Percentiles rank a stretch among this genome's conserved stretches.
Conservation (phyloP, 345 rosid genomes). For the Lepidium didymum region DNA sequence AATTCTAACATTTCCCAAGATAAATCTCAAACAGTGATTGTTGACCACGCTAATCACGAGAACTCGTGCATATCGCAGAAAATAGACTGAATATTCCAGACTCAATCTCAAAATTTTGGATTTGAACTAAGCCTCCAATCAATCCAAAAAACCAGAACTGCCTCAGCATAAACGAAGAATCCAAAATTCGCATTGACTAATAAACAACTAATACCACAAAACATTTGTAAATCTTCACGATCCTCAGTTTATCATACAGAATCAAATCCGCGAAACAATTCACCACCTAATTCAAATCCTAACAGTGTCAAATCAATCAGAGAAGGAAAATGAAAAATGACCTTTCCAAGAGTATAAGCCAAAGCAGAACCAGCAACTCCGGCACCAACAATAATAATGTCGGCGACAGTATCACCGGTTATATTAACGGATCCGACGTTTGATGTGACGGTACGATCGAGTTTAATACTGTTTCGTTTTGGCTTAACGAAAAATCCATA, state of each 20-base stretch:
- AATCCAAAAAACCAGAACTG: not conserved
- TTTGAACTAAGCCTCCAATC: not conserved
- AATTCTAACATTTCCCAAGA: not conserved
- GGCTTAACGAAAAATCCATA: slow-evolving; percentile 24
- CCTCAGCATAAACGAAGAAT: not conserved
- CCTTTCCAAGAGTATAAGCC: slow-evolving; percentile 64
- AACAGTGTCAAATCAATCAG: not conserved
- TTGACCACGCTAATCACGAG: not conserved
- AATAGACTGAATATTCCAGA: not conserved
- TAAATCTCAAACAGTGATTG: not conserved
- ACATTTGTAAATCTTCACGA: not conserved
- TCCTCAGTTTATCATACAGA: not conserved
- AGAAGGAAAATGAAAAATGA: not conserved
- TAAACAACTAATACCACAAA: not conserved
- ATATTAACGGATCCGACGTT: slow-evolving; percentile 30
- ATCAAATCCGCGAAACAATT: not conserved
- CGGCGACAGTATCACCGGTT: slow-evolving; percentile 27
- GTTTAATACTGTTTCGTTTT: slow-evolving; percentile 15
- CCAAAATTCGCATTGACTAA: not conserved
- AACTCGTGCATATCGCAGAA: not conserved
- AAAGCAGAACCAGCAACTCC: slow-evolving; percentile 77
- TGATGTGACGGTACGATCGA: slow-evolving; percentile 28
- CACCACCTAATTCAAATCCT: not conserved
- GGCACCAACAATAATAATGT: slow-evolving; percentile 64
- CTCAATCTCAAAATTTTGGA: not conserved